These are phyloP conservation scores for Suillus ampliporus DNA, from an alignment of 768 basidiomycete genomes.

Conservation along the genomic window DNA sequence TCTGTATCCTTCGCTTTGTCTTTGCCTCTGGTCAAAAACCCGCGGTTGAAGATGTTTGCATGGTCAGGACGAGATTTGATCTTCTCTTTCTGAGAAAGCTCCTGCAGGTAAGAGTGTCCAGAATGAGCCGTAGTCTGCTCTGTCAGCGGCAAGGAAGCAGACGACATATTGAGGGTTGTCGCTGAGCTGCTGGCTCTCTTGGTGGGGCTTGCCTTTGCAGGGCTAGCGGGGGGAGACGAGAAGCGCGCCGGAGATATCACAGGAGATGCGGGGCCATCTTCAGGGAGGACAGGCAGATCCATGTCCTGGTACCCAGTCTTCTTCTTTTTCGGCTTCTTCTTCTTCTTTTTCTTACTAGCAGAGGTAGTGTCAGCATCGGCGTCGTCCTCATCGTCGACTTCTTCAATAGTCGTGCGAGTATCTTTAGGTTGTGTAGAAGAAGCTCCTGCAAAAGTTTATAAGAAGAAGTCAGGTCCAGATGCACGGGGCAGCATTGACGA, in stretches of 20 bases:
- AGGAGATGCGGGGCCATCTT: constrained; percentile 18
- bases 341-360: constrained; percentile 69
- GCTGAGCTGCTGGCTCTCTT: constrained; percentile 18
- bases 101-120: constrained; percentile 69
- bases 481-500: not conserved
- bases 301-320: constrained; percentile 49
- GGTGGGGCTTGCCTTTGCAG: constrained; percentile 22
- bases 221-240: constrained; percentile 27
- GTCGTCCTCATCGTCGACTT: constrained; percentile 74
- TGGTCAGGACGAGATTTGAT: constrained; percentile 72
- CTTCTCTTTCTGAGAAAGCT: constrained; percentile 62
- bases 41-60: constrained; percentile 51
- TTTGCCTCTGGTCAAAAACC: constrained; percentile 57
- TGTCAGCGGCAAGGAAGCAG: constrained; percentile 46
- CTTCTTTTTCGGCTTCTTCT: constrained; percentile 80
- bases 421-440: constrained; percentile 40
- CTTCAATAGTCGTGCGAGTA: constrained; percentile 61
- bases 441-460: constrained; percentile 18
- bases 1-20: constrained; percentile 40
- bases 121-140: constrained; percentile 67
- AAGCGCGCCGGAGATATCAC: constrained; percentile 19
- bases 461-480: not conserved
- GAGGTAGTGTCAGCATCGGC: constrained; percentile 27
- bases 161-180: constrained; percentile 39
- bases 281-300: constrained; percentile 29